A percentile compares a stretch with the other conserved stretches of the same genome.
These are phyloP conservation scores for Cicer chorassanicum DNA, from an alignment of 306 rosid genomes.

Conservation along the genomic window DNA sequence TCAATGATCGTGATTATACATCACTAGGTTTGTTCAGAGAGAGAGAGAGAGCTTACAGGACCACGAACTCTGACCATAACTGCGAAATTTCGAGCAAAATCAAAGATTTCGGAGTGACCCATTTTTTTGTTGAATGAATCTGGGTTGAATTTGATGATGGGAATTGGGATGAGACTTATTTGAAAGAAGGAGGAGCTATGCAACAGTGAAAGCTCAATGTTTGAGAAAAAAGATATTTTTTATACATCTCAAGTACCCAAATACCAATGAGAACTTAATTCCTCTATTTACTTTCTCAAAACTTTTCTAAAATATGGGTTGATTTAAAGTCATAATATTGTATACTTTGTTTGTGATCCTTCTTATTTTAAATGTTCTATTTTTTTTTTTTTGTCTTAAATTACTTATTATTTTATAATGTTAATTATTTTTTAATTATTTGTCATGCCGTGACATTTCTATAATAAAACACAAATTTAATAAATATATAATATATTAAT, in stretches of 20 bases:
- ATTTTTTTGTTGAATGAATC: constrained; percentile 40
- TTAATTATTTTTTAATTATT: no score
- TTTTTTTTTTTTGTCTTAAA: no score
- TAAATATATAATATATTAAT: no score
- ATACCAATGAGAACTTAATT: neutral
- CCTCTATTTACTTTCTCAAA: no score
- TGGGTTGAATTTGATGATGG: neutral
- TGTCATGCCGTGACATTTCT: no score
- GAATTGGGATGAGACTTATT: neutral
- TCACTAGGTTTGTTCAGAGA: constrained; percentile 2
- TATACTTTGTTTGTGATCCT: no score
- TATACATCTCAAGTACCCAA: neutral
- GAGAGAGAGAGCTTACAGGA: constrained; percentile 66
- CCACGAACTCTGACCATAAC: constrained; percentile 90
- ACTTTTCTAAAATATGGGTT: no score
- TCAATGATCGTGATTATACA: constrained; percentile 7
- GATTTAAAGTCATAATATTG: no score
- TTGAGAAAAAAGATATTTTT: neutral
- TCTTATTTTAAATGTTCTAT: no score
- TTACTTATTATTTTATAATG: no score
- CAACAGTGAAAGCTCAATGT: neutral
- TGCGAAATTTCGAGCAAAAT: constrained; percentile 72
- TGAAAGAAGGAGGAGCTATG: neutral
- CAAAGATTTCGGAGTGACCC: constrained; percentile 65
- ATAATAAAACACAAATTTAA: no score